Evolutionary conservation across 106 monocot species (phyloP).

Genomic region (Acanthochlamys bracteata): DNA sequence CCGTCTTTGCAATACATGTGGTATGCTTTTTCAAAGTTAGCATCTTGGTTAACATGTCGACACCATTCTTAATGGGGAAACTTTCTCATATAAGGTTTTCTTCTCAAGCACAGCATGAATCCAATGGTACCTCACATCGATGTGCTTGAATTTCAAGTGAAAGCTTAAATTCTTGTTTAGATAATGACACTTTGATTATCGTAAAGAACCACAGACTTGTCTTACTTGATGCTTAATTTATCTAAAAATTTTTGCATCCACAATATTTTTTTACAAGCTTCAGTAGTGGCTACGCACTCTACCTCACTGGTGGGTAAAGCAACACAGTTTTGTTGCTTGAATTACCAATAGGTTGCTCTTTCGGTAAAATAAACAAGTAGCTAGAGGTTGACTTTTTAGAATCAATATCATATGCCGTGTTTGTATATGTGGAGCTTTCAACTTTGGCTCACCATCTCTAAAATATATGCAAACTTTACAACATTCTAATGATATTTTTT

Average conservation of each 20-base stretch:
- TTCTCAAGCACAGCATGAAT: background rate
- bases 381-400: conserved; percentile 1
- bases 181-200: background rate
- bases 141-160: background rate
- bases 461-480: background rate
- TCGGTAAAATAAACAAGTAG: background rate
- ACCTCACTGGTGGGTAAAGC: too few species aligned
- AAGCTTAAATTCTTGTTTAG: background rate
- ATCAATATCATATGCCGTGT: background rate
- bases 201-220: background rate
- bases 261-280: background rate
- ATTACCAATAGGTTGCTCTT: background rate
- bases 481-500: too few species aligned
- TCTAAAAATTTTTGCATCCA: background rate
- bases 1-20: too few species aligned
- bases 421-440: conserved; percentile 9
- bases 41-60: too few species aligned
- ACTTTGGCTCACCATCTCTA: background rate
- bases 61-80: too few species aligned
- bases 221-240: background rate
- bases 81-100: too few species aligned
- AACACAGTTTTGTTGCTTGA: too few species aligned
- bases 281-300: too few species aligned
- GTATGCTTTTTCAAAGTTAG: too few species aligned
- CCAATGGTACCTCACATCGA: conserved; percentile 1